A percentile compares a stretch with the other conserved stretches of the same genome.
Evolutionary conservation across 1,139 yeast genomes (phyloP).

Genomic region (Kurtzmaniella quercitrusa): DNA sequence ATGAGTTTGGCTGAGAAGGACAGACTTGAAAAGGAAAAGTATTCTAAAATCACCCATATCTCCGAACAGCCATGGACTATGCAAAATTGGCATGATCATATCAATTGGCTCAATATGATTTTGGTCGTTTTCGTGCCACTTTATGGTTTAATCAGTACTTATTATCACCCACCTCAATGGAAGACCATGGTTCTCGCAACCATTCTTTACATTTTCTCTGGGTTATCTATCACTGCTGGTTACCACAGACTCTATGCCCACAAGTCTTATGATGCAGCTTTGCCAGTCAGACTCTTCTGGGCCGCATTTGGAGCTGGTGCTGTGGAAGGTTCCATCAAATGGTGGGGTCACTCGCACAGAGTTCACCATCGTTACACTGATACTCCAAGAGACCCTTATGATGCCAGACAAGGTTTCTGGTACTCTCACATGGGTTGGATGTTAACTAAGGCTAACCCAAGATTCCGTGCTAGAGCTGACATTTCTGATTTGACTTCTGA

Average conservation of each 20-base stretch:
- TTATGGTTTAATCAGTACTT: conserved; percentile 54
- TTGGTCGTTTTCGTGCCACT: conserved; percentile 71
- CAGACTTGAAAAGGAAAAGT: conserved; percentile 46
- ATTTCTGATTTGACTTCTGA: conserved; percentile 88
- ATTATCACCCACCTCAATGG: conserved; percentile 46
- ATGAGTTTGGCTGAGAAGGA: conserved; percentile 49
- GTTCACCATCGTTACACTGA: conserved; percentile 97
- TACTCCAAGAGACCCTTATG: conserved; percentile 95
- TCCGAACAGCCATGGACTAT: conserved; percentile 90
- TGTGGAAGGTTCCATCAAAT: conserved; percentile 93
- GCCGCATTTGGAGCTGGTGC: conserved; percentile 94
- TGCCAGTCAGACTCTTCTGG: conserved; percentile 66
- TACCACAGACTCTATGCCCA: conserved; percentile 78
- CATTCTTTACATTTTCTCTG: conserved; percentile 64
- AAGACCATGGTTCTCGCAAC: conserved; percentile 63
- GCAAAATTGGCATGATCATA: conserved; percentile 78
- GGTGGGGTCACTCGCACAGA: conserved; percentile 99
- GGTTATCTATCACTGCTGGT: conserved; percentile 88
- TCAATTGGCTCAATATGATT: conserved; percentile 90
- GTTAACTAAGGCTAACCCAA: conserved; percentile 90
- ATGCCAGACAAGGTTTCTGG: conserved; percentile 95
- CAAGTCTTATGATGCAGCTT: conserved; percentile 73
- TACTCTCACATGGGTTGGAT: conserved; percentile 98
- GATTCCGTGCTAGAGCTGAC: conserved; percentile 93
- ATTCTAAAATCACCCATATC: conserved; percentile 58